A percentile compares a stretch with the other conserved stretches of the same genome.
These are phyloP conservation scores for Dalbergia oliveri DNA, from an alignment of 306 rosid genomes.

Conservation along the genomic window DNA sequence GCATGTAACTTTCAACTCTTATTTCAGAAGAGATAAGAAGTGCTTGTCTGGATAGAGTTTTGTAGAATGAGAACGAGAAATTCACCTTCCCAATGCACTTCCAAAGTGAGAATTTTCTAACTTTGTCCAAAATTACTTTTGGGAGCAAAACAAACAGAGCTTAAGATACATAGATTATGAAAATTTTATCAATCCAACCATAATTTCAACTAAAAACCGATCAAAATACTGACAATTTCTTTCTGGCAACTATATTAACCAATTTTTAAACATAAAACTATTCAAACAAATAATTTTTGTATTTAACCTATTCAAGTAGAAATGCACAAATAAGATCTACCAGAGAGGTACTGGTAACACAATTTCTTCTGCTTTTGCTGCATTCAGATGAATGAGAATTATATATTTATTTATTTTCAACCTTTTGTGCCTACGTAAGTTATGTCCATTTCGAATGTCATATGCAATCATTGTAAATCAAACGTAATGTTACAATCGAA, in stretches of 20 bases:
- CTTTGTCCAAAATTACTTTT: no score
- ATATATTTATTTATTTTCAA: background rate
- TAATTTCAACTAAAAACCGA: background rate
- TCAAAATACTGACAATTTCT: background rate
- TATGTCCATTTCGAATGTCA: background rate
- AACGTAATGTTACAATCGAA: background rate
- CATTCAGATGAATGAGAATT: background rate
- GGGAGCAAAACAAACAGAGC: no score
- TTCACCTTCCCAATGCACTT: no score
- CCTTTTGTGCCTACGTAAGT: background rate
- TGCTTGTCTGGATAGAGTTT: no score
- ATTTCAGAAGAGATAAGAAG: no score
- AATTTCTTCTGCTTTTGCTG: no score
- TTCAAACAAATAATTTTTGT: background rate
- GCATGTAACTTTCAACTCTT: no score
- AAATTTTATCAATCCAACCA: no score
- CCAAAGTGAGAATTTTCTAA: no score
- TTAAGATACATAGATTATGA: background rate
- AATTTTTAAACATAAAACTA: background rate
- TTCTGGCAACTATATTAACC: no score
- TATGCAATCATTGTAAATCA: background rate
- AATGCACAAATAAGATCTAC: background rate
- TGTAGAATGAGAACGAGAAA: no score
- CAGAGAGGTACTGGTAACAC: background rate
- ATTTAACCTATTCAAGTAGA: background rate